Evolutionary conservation across 1,284 basidiomycete species (phyloP).

Genomic region (Ceratobasidium papillatum): DNA sequence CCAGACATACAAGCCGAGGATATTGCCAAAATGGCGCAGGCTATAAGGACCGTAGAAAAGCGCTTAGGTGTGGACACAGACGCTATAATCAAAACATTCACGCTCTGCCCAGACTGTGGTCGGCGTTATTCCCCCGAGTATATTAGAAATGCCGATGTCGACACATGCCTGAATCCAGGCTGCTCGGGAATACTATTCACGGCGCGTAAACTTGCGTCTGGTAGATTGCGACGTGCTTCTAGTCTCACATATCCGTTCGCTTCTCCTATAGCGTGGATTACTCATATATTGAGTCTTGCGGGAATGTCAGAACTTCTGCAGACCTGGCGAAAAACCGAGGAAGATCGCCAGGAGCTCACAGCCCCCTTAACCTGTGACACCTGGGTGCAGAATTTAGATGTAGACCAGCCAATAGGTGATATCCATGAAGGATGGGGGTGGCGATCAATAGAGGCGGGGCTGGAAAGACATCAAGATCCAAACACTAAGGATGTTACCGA

Average conservation of each 20-base stretch:
- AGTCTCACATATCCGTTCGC: slow-evolving; percentile 13
- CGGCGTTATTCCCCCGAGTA: slow-evolving; percentile 13
- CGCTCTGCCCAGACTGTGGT: slow-evolving; percentile 7
- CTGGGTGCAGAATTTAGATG: background rate
- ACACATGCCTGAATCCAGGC: background rate
- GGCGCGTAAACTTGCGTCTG: background rate
- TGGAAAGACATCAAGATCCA: background rate
- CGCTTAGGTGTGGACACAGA: background rate
- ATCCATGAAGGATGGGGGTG: slow-evolving; percentile 18
- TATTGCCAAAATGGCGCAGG: slow-evolving; percentile 4
- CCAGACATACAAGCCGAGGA: background rate
- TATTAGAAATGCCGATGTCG: background rate
- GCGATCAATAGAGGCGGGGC: slow-evolving; percentile 1
- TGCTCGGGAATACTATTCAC: background rate
- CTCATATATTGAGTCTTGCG: background rate
- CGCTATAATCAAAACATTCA: slow-evolving; percentile 2
- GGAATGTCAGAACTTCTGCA: slow-evolving; percentile 21
- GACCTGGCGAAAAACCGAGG: background rate
- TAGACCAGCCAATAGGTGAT: background rate
- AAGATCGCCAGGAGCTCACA: background rate
- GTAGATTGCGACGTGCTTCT: background rate
- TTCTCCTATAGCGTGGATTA: slow-evolving; percentile 9
- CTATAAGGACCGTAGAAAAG: slow-evolving; percentile 6
- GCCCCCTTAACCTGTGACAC: background rate
- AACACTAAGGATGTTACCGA: background rate